Conservation (phyloP, 805 yeast genomes). For the Zygoascus ofunaensis region DNA sequence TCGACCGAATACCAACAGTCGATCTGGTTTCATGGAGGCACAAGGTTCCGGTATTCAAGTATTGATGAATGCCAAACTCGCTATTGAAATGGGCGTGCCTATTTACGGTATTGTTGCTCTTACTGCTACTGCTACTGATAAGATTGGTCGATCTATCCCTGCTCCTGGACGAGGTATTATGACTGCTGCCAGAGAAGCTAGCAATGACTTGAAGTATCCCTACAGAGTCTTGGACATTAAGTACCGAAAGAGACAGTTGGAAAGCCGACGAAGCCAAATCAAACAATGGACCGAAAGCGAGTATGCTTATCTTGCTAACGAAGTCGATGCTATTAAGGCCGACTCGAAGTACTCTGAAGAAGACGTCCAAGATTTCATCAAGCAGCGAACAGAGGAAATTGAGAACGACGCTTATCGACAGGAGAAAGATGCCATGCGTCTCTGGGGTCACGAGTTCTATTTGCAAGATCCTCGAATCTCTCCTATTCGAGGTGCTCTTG, state of each 20-base stretch:
- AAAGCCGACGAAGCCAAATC: constrained; percentile 66
- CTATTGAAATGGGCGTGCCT: constrained; percentile 98
- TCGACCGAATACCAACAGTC: constrained; percentile 91
- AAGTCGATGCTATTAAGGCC: constrained; percentile 47
- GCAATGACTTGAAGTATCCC: constrained; percentile 67
- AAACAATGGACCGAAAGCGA: constrained; percentile 80
- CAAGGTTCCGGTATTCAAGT: constrained; percentile 99
- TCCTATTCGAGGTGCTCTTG: constrained; percentile 94
- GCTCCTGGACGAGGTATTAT: constrained; percentile 99
- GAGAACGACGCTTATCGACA: constrained; percentile 78
- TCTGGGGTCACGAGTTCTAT: constrained; percentile 95
- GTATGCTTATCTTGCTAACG: constrained; percentile 57
- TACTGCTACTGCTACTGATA: constrained; percentile 95
- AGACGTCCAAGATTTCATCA: constrained; percentile 43
- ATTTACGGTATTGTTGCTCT: constrained; percentile 90
- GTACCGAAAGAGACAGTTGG: constrained; percentile 89
- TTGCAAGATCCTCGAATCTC: constrained; percentile 87
- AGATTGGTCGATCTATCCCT: constrained; percentile 97
- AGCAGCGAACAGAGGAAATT: constrained; percentile 82
- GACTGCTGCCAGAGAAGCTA: constrained; percentile 94
- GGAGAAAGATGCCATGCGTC: constrained; percentile 76
- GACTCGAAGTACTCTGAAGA: constrained; percentile 38
- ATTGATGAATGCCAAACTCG: constrained; percentile 89
- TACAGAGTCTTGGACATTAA: constrained; percentile 77
- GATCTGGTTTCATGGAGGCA: constrained; percentile 98